A percentile compares a stretch with the other conserved stretches of the same genome.
Conservation (phyloP, 306 rosid genomes). For the Trifolium repens region DNA sequence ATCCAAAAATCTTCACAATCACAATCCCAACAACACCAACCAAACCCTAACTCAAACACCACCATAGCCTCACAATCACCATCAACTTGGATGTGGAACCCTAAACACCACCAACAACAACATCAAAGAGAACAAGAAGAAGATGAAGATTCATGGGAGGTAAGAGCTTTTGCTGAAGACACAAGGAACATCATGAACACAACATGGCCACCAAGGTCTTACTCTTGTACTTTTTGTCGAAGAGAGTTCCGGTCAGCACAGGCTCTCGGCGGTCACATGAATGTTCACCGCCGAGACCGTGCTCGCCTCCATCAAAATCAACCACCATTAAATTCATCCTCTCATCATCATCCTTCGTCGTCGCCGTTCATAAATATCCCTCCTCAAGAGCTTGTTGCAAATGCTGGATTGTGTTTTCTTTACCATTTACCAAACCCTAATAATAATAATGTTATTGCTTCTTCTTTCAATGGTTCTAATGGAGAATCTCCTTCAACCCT, state of each 20-base stretch:
- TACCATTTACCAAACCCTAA: constrained; percentile 79
- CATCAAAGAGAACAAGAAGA: constrained; percentile 15
- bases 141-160: constrained; percentile 95
- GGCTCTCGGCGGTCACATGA: constrained; percentile 99
- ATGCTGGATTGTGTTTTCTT: constrained; percentile 66
- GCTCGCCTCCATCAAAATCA: constrained; percentile 79
- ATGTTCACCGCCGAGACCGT: constrained; percentile 98
- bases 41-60: constrained; percentile 54
- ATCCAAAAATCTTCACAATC: constrained; percentile 51
- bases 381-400: constrained; percentile 57
- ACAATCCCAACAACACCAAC: constrained; percentile 62
- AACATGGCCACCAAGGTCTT: constrained; percentile 96
- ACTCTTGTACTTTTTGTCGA: constrained; percentile 83
- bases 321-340: neutral
- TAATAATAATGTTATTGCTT: neutral
- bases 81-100: constrained; percentile 73
- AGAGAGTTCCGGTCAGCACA: constrained; percentile 92
- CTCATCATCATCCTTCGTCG: neutral
- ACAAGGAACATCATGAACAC: constrained; percentile 75
- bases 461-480: constrained; percentile 5
- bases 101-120: constrained; percentile 42
- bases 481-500: constrained; percentile 58
- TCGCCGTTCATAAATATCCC: constrained; percentile 57
- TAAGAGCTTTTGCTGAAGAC: constrained; percentile 87
- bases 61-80: neutral